Base-by-base conservation (phyloP, 805 yeast species). In the Blastobotrys robertii region DNA sequence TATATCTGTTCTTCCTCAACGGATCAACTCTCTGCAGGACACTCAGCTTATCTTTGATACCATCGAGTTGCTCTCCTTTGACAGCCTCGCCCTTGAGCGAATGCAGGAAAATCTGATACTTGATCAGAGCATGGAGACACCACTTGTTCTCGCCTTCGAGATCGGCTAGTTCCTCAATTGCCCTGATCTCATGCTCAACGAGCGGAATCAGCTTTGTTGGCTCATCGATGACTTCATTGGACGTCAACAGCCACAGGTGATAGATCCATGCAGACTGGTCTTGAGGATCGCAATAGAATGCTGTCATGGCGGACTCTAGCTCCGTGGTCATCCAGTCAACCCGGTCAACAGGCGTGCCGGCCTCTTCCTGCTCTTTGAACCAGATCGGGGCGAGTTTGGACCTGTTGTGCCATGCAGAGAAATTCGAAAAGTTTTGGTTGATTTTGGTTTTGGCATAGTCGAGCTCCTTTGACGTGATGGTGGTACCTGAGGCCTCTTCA, bases 201-300 rank as follows among this genome's bases (percentile, higher is more conserved):
- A 82, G 52, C 13, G 28, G 22, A 0, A 55, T 54, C 1, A 52
- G 25, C 42, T 68, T 68, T 14, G 66, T 62, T 1, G 57, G 62
- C n/a, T 15, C 44, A 0, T 55, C 44, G 5, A 65, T 60, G 16
- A 63, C 48, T 1, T 59, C 65, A 3, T 67, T 41, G 2, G 44
- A 36, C 4, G 56, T 64, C 7, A 76, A 59, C 15, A 90, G 66
- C 97, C 97, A 92, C 41, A 79, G 74, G 45, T 85, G 69, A 57
- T 88, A 92, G 1, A 83, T 70, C 97, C 97, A 92, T 0, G 85
- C 82, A 0, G 96, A 84, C 36, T 94, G 88, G 57, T 92, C 98
- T 42, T 84, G 90, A 0, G 95, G 88, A 58, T 92, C 97, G 51
- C 94, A 85, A 56, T 79, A 85, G 64, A 86, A 76, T 0, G 97